Base-by-base conservation (phyloP, 2,329 filamentous ascomycete species). In the Scytalidium lignicola region DNA sequence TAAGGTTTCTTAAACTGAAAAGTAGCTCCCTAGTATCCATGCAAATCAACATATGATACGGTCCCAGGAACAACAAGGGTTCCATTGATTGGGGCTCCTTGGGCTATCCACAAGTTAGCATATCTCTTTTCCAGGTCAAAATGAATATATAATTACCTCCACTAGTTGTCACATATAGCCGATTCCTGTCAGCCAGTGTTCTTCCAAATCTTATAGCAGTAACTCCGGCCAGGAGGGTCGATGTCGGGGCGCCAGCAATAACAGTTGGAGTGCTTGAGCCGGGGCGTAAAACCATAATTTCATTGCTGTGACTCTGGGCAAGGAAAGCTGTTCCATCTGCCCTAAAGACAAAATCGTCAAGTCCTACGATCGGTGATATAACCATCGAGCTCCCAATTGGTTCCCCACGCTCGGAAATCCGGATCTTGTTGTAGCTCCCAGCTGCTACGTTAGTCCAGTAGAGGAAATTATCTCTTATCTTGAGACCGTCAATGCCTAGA, bases 361-460 rank as follows among this genome's bases (percentile, higher is more conserved):
- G 47, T 20, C 44, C 40, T 4, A 55, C 46, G 37, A 47, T 50
- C 12, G 32, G 29, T n/a, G 47, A 32, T 17, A 52, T 49, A 2
- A 54, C 51, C 5, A 20, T n/a, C 3, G 51, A 50, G 1, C 18
- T 19, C 1, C 51, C 55, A 4, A 47, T 43, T 2, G 58, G 47
- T 8, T 32, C 46, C 5, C 60, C 58, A 6, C 50, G 23, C 1
- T n/a, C 10, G 42, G 51, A 23, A 37, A 63, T 57, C 3, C 37
- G 41, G 23, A 63, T 51, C 8, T 45, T 52, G 41, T 55, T 55
- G 2, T 64, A 50, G 15, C 46, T 55, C 1, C 54, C 57, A 2
- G 55, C 44, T 13, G 53, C 57, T 12, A 56, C 51, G 22, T 65
- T 64, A 23, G 59, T 55, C 46, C 55, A 64, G 52, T 63, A 65